phyloP scores from a whole-genome alignment of 2,329 filamentous ascomycete genomes.

The Stemphylium vesicarium region DNA sequence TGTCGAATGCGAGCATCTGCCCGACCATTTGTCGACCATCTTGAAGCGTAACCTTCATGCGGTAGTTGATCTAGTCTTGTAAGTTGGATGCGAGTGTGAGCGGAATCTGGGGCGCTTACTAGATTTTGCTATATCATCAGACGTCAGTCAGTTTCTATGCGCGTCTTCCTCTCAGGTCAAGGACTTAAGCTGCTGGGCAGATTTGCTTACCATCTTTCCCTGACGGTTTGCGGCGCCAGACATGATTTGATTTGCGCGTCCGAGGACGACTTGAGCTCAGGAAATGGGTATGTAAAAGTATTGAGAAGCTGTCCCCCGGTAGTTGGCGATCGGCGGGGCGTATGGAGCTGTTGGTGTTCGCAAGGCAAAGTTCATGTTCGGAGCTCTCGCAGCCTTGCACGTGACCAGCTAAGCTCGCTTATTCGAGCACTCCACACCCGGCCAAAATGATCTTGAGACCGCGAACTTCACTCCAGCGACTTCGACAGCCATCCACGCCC shows the following conservation, averaged over 20 bases:
- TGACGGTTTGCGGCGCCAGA: slow-evolving; percentile 74
- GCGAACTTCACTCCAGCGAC: slow-evolving; percentile 34
- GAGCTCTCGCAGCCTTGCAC: slow-evolving; percentile 21
- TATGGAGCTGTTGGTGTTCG: slow-evolving; percentile 30
- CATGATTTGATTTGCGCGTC: slow-evolving; percentile 52
- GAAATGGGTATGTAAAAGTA: slow-evolving; percentile 4
- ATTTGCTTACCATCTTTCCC: slow-evolving; percentile 93
- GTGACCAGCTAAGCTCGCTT: slow-evolving; percentile 22
- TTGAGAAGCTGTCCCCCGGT: slow-evolving; percentile 21
- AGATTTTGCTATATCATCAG: slow-evolving; percentile 64
- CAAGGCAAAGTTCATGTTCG: slow-evolving; percentile 26
- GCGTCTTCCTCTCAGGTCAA: slow-evolving; percentile 51
- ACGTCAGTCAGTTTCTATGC: slow-evolving; percentile 53
- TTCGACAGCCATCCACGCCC: slow-evolving; percentile 39
- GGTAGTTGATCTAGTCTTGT: slow-evolving; percentile 87
- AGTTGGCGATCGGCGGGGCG: slow-evolving; percentile 28
- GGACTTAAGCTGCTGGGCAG: slow-evolving; percentile 45
- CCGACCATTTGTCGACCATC: slow-evolving; percentile 96
- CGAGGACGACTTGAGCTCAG: slow-evolving; percentile 49
- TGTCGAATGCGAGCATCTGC: slow-evolving; percentile 98
- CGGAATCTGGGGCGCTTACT: slow-evolving; percentile 56
- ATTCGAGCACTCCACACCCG: slow-evolving; percentile 28
- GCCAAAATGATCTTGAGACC: slow-evolving; percentile 26
- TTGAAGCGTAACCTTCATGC: slow-evolving; percentile 95
- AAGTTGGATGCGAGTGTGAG: slow-evolving; percentile 22